These are phyloP conservation scores for Clohesyomyces aquaticus DNA, from an alignment of 495 filamentous ascomycete species.

Conservation along the genomic window DNA sequence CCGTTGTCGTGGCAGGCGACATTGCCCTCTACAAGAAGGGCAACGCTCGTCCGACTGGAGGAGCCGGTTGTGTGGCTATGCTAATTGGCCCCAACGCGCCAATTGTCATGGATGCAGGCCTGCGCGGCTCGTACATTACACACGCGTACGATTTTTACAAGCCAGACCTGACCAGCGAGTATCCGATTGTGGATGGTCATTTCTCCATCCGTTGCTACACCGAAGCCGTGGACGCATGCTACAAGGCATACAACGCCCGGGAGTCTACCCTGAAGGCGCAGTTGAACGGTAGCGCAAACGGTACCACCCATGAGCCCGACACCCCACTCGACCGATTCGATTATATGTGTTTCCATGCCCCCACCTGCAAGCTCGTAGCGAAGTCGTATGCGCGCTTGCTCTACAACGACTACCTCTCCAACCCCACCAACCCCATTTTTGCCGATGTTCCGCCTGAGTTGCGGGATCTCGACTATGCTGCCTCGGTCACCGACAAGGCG, in stretches of 20 bases:
- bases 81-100: slow-evolving; percentile 92
- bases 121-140: slow-evolving; percentile 88
- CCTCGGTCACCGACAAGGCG: slow-evolving; percentile 86
- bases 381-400: slow-evolving; percentile 94
- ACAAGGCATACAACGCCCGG: slow-evolving; percentile 90
- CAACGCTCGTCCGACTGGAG: slow-evolving; percentile 90
- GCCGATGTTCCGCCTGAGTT: slow-evolving; percentile 85
- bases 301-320: slow-evolving; percentile 52
- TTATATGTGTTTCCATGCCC: slow-evolving; percentile 93
- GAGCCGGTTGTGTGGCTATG: slow-evolving; percentile 93
- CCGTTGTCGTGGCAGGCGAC: slow-evolving; percentile 91
- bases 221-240: slow-evolving; percentile 91
- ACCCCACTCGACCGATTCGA: slow-evolving; percentile 90
- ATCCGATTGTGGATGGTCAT: slow-evolving; percentile 95
- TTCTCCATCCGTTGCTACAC: slow-evolving; percentile 95
- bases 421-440: slow-evolving; percentile 78
- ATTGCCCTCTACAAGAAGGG: slow-evolving; percentile 99
- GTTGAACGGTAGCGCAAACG: slow-evolving; percentile 54
- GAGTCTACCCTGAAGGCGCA: slow-evolving; percentile 68
- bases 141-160: slow-evolving; percentile 99
- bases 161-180: slow-evolving; percentile 96
- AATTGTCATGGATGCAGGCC: slow-evolving; percentile 86
- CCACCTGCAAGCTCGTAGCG: slow-evolving; percentile 95
- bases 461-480: slow-evolving; percentile 78
- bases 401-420: slow-evolving; percentile 91